Base-by-base conservation (phyloP, 2,329 filamentous ascomycete species). In the Tricladium varicosporioides region DNA sequence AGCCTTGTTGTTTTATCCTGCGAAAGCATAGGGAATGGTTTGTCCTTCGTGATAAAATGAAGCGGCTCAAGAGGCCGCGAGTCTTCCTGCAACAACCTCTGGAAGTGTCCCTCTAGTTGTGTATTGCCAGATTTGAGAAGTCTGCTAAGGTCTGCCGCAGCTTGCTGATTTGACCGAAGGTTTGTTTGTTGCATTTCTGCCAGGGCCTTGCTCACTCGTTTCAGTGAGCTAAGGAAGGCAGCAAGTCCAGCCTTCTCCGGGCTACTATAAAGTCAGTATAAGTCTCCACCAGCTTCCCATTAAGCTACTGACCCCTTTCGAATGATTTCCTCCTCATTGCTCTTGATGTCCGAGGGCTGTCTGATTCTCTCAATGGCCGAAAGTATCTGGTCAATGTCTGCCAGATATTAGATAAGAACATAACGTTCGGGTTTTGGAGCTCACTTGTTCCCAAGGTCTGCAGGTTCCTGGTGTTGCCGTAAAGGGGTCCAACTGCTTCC, bases 261-360 rank as follows among this genome's bases (percentile, higher is more conserved):
- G n/a, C 83, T 84, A 66, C 53, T 63, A 42, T 45, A 56, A 13
- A 45, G 59, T 70, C 44, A 69, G 60, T 57, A 59, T 56, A 15
- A 16, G 11, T 51, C 33, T 45, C 19, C 8, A 44, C 31, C 36
- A 43, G 46, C 27, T 22, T 32, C 47, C 14, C 18, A 33, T 53
- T 53, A 40, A 13, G 19, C 42, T 48, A 67, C 75, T 62, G 72
- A 84, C 82, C 91, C 92, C 63, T 86, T 84, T 53, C 91, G 86
- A 68, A 99, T 92, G 61, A 97, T 92, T 54, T 87, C 86, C 73
- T 99, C 94, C 73, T 99, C 94, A 61, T 89, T 86, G 65, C 89
- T 91, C 69, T 94, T 93, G 70, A 92, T 91, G 71, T 97, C 92
- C 60, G 92, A 85, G n/a, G 94, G 93, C 68, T 95, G 89, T 65